Evolutionary conservation across 2,329 filamentous ascomycete genomes (phyloP), one percentile per base, ranked within the genome.

Genomic region (Xylaria sp.): DNA sequence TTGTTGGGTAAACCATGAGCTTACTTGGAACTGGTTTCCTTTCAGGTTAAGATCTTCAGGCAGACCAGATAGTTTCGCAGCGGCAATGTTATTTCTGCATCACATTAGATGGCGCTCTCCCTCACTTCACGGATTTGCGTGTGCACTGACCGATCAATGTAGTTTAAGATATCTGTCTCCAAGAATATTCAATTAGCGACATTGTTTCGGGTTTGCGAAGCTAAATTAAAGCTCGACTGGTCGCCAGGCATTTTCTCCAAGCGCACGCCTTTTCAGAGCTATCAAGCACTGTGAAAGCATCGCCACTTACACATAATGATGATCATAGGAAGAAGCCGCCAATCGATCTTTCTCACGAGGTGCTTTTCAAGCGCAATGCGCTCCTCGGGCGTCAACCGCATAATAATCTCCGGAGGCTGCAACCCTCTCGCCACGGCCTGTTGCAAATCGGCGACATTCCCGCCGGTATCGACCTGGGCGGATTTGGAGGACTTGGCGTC

Each of bases 301-400:
- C 23, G 39, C 36, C 64, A 71, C 71, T 72, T 28, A 78, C 76
- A 92, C 84, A 92, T 91, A 56, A 92, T 73, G 62, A 92, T 87
- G 51, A 92, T 83, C 80, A 90, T 89, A 0, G 91, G 91, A 74
- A 93, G 82, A 36, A 93, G 78, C 61, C 90, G 82, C 9, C 86
- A 73, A 76, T 93, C 91, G 63, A 93, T 88, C 78, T 91, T 93
- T 69, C 86, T 84, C 67, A 86, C 82, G 61, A 93, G 79, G 60
- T 82, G 85, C 67, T 80, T 83, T 77, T 93, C 90, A 1, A 88
- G 81, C 6, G 76, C 74, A 0, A 77, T 64, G 46, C 87, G 83
- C 71, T 88, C 81, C 71, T 88, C 87, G 0, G 82, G 80, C 1
- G 83, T 83, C 74, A 90, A 80, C 56, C 83, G 78, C 39, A 81